Evolutionary conservation across 371 early-diverging fungal genomes (phyloP), one percentile per base, ranked within the genome.

Genomic region (Lichtheimia ornata): DNA sequence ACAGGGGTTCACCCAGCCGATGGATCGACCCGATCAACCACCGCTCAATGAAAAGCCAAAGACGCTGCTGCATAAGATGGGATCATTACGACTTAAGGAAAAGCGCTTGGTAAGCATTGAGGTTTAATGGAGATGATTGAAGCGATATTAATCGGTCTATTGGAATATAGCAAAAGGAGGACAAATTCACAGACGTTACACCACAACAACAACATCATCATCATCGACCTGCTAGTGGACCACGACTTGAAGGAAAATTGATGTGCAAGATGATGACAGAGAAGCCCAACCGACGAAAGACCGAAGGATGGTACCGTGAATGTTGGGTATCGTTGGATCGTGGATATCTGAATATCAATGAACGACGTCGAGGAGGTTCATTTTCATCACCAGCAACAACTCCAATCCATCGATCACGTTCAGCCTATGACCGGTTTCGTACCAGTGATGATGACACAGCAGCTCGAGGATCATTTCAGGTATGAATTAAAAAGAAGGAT

Each of bases 1-100:
- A 54, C 50, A 55, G 41, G 63, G 58, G 12, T 59, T 64, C 49
- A 50, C 52, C 17, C 65, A 60, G 28, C 56, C 55, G 9, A 24
- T 41, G 5, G 30, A 50, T 18, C 55, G 35, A 18, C 51, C n/a
- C 42, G 28, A 42, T 25, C 43, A 53, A 53, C 25, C 52, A 25
- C 27, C 14, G 17, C 13, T 6, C 22, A 59, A 59, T 35, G 57
- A 42, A 6, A 54, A 30, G 25, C 49, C 58, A 41, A 58, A 35
- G 22, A 42, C 56, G 14, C 15, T 59, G 20, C 27, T 56, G 18
- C 59, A 35, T 20, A 49, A 58, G 17, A 57, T 63, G 41, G 60
- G 56, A 2, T 64, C 65, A 12, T 22, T 63, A 5, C 50, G 41
- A 28, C 50, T 22, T 15, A 59, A 50, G 30, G 15, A 24, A 24